Evolutionary conservation across 352 stramenopile species (phyloP), one percentile per base, ranked within the genome.

Genomic region (Phytophthora syringae): DNA sequence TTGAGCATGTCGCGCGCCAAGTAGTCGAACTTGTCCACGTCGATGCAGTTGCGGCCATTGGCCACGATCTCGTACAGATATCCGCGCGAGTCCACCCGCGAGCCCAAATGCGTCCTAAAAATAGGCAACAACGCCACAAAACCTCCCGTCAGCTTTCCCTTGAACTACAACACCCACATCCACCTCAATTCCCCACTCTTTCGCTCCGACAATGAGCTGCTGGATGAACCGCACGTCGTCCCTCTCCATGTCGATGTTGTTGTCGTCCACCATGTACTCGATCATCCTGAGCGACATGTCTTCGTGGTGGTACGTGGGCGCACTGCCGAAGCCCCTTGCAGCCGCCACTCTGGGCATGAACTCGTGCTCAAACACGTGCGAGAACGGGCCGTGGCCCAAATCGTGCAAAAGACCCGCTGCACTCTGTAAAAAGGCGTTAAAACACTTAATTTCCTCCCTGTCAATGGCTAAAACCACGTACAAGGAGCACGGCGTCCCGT

Each of bases 371-470:
- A 97, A 99, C 5, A 98, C 78, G 70, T 99, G 97, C 20, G 84
- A 98, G 72, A 97, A 99, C 2, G 96, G 95, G 1, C 97, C 97
- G 70, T 99, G 97, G 3, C 97, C 93, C 24, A 97, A 65, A 54
- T 97, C 89, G 44, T 97, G 90, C 43, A 91, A 77, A 32, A 97
- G 55, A 12, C 86, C 90, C 7, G 90, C 86, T 0, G 83, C 83
- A 69, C 83, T 92, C 82, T 92, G 55, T 24, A 34, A 5, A 32
- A 32, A 32, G 27, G 9, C n/a, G 27, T 11, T 3, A 42, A 52
- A 18, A 52, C 36, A 22, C 20, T 61, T 3, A 65, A 28, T n/a
- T 5, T 28, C 18, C 18, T 47, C 1, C 15, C 20, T 49, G 12
- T 32, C 3, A 36, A 52, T 37, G 39, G 22, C 12, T 34, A 24